These are phyloP conservation scores for Fomitopsis betulina DNA, from an alignment of 1,284 basidiomycete species.

Conservation along the genomic window DNA sequence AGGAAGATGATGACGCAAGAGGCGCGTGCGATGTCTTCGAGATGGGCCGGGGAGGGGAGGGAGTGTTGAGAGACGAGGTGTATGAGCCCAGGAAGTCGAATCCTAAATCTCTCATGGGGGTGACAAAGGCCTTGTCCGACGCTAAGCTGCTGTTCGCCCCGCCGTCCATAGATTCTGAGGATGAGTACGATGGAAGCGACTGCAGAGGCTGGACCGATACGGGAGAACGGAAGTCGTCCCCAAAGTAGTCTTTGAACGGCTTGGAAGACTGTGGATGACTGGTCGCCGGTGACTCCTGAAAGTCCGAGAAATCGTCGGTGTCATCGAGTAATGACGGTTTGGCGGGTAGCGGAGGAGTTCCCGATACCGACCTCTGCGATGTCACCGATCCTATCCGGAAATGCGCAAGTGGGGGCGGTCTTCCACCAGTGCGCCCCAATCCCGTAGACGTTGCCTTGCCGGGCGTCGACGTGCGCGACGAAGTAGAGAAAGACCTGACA, in stretches of 20 bases:
- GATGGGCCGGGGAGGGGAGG: constrained; percentile 22
- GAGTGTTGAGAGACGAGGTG: constrained; percentile 17
- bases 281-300: constrained; percentile 7
- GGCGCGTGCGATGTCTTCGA: constrained; percentile 7
- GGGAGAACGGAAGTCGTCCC: constrained; percentile 23
- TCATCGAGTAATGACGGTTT: constrained; percentile 6
- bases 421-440: constrained; percentile 4
- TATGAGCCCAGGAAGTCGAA: constrained; percentile 17
- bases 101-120: constrained; percentile 13
- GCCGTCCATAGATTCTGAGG: not conserved
- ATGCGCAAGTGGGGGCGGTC: constrained; percentile 5
- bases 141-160: constrained; percentile 15
- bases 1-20: not conserved
- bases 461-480: not conserved
- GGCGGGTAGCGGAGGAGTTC: not conserved
- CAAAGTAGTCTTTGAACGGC: constrained; percentile 24
- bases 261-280: not conserved
- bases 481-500: constrained; percentile 4
- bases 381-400: not conserved
- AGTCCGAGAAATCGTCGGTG: constrained; percentile 25
- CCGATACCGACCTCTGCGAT: not conserved
- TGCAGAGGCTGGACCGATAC: not conserved
- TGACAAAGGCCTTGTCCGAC: constrained; percentile 19
- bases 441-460: constrained; percentile 1
- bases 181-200: not conserved